Percentiles rank a stretch among this genome's conserved stretches.
phyloP scores from a whole-genome alignment of 140 eudicot genomes.

The Oenanthe javanica region DNA sequence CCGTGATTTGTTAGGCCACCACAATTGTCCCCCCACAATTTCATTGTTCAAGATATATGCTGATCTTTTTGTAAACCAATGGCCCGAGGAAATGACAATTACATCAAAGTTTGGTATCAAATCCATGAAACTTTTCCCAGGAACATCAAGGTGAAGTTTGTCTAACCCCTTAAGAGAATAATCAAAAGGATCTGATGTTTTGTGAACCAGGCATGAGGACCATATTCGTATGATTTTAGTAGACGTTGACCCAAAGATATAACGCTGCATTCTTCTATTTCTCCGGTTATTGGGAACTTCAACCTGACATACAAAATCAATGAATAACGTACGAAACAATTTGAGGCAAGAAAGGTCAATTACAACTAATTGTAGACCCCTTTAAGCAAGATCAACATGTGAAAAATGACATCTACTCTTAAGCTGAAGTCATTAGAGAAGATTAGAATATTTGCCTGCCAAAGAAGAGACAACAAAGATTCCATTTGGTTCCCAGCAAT shows the following conservation, averaged over 20 bases:
- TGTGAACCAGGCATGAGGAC: conserved; percentile 90
- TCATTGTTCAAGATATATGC: conserved; percentile 71
- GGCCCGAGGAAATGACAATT: conserved; percentile 86
- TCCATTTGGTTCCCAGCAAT: conserved; percentile 98
- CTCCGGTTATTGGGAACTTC: conserved; percentile 78
- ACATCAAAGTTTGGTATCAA: conserved; percentile 51
- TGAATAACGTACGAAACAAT: background rate
- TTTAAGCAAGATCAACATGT: background rate
- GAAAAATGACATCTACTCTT: too few species aligned
- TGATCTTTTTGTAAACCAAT: conserved; percentile 80
- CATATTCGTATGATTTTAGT: conserved; percentile 70
- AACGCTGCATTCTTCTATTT: conserved; percentile 71
- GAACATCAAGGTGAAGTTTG: conserved; percentile 76
- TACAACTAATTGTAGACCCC: background rate
- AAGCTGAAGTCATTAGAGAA: background rate
- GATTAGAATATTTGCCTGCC: conserved; percentile 62
- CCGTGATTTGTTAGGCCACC: conserved; percentile 64
- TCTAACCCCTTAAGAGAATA: conserved; percentile 62
- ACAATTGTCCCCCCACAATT: conserved; percentile 78
- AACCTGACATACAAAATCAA: conserved; percentile 33
- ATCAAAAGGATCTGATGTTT: conserved; percentile 46
- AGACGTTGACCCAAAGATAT: conserved; percentile 68
- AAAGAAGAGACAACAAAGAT: conserved; percentile 79
- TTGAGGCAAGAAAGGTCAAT: background rate
- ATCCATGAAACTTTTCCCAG: conserved; percentile 60